Conservation (phyloP, 2,329 filamentous ascomycete species). For the Dichotomopilus funicola region DNA sequence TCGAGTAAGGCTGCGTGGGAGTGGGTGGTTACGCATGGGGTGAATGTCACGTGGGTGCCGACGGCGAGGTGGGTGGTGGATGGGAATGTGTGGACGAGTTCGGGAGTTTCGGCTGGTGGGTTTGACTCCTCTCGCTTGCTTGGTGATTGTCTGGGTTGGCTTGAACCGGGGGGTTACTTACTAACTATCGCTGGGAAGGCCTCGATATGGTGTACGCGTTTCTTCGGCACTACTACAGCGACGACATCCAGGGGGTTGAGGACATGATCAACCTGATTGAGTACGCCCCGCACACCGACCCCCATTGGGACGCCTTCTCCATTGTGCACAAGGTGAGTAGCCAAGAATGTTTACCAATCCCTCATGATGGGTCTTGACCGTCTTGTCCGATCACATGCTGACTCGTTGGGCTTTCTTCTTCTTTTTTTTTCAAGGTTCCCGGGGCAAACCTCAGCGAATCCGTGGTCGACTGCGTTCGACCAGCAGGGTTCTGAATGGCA, state of each 20-base stretch:
- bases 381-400: background rate
- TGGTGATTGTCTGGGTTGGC: background rate
- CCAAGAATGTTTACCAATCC: no score
- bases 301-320: background rate
- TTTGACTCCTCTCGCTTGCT: background rate
- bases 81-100: background rate
- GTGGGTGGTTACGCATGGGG: background rate
- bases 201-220: conserved; percentile 2
- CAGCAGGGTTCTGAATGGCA: no score
- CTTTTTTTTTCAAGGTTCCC: no score
- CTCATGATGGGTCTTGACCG: no score
- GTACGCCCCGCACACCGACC: background rate
- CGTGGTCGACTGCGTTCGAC: no score
- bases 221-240: background rate
- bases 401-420: background rate
- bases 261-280: background rate
- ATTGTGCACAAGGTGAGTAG: background rate
- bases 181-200: background rate
- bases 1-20: background rate
- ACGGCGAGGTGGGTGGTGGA: background rate
- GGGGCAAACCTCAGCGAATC: no score
- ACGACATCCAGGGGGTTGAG: background rate
- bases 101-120: background rate
- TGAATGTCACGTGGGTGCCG: conserved; percentile 2
- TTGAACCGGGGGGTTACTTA: background rate